Conservation (phyloP, 129 eudicot genomes). For the Erigeron canadensis region DNA sequence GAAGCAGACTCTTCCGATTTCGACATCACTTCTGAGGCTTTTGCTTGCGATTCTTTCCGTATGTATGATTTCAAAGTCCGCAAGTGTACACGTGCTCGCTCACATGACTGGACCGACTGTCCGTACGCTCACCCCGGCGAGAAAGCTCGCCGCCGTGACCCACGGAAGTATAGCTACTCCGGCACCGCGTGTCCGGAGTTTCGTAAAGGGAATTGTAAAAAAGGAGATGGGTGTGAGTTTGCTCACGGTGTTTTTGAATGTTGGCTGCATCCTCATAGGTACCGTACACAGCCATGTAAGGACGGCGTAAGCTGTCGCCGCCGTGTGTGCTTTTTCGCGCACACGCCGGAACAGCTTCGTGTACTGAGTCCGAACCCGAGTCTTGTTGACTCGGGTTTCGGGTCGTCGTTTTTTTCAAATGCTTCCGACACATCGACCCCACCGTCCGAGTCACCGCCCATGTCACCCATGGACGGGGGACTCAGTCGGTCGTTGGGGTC, state of each 20-base stretch:
- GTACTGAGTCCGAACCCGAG: slow-evolving; percentile 52
- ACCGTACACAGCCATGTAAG: slow-evolving; percentile 85
- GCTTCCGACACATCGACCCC: slow-evolving; percentile 47
- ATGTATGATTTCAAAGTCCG: slow-evolving; percentile 80
- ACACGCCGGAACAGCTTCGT: slow-evolving; percentile 82
- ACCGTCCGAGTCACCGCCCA: slow-evolving; percentile 62
- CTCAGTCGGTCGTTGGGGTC: slow-evolving; percentile 60
- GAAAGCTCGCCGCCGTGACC: slow-evolving; percentile 85
- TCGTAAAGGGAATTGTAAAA: slow-evolving; percentile 67
- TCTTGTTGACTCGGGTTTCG: slow-evolving; percentile 38
- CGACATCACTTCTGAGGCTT: slow-evolving; percentile 43
- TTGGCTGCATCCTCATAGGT: slow-evolving; percentile 79
- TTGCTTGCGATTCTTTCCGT: slow-evolving; percentile 58
- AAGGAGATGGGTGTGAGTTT: slow-evolving; percentile 73
- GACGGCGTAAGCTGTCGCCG: slow-evolving; percentile 64
- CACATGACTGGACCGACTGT: slow-evolving; percentile 96
- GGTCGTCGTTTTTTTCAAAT: slow-evolving; percentile 33
- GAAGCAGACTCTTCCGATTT: slow-evolving; percentile 31
- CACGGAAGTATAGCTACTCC: slow-evolving; percentile 59
- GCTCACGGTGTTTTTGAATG: slow-evolving; percentile 91
- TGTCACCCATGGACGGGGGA: slow-evolving; percentile 52
- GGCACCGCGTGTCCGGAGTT: slow-evolving; percentile 87
- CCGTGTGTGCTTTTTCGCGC: slow-evolving; percentile 81
- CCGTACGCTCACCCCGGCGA: slow-evolving; percentile 88
- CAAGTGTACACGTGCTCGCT: slow-evolving; percentile 63